Percentiles rank a stretch among this genome's conserved stretches.
Evolutionary conservation across 192 early-diverging fungal genomes (phyloP).

Genomic region (Martensiomyces pterosporus): DNA sequence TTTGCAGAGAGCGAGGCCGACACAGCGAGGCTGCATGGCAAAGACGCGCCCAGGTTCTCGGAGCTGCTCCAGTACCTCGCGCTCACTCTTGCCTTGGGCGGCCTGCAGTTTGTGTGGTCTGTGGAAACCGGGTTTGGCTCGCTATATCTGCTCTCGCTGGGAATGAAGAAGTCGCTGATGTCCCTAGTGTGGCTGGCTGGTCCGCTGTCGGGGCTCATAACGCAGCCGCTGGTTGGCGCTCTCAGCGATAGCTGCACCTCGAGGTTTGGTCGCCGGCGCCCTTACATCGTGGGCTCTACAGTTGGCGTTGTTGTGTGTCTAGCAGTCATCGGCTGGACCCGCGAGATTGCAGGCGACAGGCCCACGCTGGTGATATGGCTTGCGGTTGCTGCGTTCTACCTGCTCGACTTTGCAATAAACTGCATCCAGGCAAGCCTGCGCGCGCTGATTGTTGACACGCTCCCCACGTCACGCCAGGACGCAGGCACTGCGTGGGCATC

Average conservation of each 20-base stretch:
- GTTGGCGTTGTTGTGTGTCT: conserved; percentile 62
- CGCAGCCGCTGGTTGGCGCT: conserved; percentile 79
- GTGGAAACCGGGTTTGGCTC: conserved; percentile 63
- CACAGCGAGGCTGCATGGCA: conserved; percentile 8
- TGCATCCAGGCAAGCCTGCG: conserved; percentile 79
- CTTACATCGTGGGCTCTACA: conserved; percentile 74
- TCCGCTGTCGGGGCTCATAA: conserved; percentile 74
- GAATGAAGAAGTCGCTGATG: conserved; percentile 72
- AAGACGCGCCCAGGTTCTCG: background rate
- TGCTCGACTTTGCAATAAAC: conserved; percentile 93
- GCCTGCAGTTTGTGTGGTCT: conserved; percentile 51
- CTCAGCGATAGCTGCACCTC: conserved; percentile 75
- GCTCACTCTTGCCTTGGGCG: conserved; percentile 44
- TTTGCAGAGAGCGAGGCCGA: background rate
- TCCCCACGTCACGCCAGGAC: conserved; percentile 76
- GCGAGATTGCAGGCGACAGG: conserved; percentile 56
- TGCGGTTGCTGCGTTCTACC: conserved; percentile 81
- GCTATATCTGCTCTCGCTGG: conserved; percentile 79
- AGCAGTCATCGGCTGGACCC: conserved; percentile 67
- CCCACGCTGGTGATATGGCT: conserved; percentile 52
- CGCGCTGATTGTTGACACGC: conserved; percentile 81
- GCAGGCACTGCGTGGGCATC: conserved; percentile 79
- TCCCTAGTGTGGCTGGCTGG: conserved; percentile 95
- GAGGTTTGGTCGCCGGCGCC: conserved; percentile 73
- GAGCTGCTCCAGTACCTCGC: conserved; percentile 27